These are phyloP conservation scores for Auricularia sp. DNA, from an alignment of 768 basidiomycete genomes.

Conservation along the genomic window DNA sequence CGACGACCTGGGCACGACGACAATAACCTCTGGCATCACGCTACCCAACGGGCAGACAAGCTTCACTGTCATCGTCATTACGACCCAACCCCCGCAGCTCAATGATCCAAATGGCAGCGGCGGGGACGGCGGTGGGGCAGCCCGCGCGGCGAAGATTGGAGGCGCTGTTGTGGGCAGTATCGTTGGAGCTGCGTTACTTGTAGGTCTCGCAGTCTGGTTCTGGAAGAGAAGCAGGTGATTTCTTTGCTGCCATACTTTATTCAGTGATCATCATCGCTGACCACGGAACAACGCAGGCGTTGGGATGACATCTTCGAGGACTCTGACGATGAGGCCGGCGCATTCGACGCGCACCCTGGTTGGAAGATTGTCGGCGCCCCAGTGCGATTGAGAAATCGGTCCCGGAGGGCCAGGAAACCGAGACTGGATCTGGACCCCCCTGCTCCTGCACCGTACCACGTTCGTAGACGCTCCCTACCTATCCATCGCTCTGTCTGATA, in stretches of 20 bases:
- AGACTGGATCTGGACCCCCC: background rate
- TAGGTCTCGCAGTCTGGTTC: background rate
- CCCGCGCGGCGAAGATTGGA: background rate
- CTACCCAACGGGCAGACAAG: background rate
- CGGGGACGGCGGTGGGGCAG: background rate
- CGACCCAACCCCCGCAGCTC: background rate
- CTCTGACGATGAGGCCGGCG: background rate
- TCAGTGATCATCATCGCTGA: no score
- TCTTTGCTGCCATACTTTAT: no score
- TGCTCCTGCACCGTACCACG: background rate
- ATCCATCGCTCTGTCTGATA: background rate
- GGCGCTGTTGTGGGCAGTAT: background rate
- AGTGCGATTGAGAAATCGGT: background rate
- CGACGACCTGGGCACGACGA: background rate
- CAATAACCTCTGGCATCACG: background rate
- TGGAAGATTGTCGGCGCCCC: background rate
- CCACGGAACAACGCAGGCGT: no score
- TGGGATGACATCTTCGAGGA: conserved; percentile 2
- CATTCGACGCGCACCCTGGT: background rate
- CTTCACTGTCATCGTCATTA: background rate
- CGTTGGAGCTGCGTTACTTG: background rate
- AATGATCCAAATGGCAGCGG: background rate
- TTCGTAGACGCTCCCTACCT: background rate
- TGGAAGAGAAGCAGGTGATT: background rate
- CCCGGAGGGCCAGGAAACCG: background rate